A percentile compares a stretch with the other conserved stretches of the same genome.
Conservation (phyloP, 257 asterid species). For the Salvia hispanica region DNA sequence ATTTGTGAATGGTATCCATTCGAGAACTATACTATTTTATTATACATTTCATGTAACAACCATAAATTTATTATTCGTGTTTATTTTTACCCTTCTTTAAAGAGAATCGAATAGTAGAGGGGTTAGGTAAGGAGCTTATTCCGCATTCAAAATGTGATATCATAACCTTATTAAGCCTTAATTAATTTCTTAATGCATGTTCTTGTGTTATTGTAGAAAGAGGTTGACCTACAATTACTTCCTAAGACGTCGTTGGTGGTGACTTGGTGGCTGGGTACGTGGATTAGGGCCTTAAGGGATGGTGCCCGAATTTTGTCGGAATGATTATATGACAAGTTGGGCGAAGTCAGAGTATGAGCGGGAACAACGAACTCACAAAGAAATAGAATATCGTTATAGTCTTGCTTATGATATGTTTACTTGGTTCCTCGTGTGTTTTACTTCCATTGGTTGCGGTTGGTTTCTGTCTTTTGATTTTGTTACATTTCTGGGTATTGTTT, state of each 20-base stretch:
- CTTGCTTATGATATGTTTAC: too few relatives aligned
- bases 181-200: not conserved
- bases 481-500: too few relatives aligned
- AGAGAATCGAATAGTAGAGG: not conserved
- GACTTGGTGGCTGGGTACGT: too few relatives aligned
- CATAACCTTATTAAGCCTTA: not conserved
- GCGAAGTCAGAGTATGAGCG: too few relatives aligned
- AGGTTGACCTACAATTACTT: not conserved
- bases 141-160: not conserved
- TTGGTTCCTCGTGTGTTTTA: too few relatives aligned
- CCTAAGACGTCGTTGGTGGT: not conserved
- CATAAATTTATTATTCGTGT: not conserved
- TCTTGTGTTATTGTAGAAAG: not conserved
- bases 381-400: too few relatives aligned
- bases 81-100: not conserved
- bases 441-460: too few relatives aligned
- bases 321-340: too few relatives aligned
- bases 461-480: too few relatives aligned
- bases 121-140: slow-evolving; percentile 11
- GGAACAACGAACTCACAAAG: too few relatives aligned
- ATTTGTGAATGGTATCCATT: not conserved
- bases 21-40: not conserved
- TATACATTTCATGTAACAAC: too few relatives aligned
- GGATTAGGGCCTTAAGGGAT: not conserved
- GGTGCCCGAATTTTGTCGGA: too few relatives aligned